Evolutionary conservation across 2,329 filamentous ascomycete genomes (phyloP).

Genomic region (Ophiostoma sp.): DNA sequence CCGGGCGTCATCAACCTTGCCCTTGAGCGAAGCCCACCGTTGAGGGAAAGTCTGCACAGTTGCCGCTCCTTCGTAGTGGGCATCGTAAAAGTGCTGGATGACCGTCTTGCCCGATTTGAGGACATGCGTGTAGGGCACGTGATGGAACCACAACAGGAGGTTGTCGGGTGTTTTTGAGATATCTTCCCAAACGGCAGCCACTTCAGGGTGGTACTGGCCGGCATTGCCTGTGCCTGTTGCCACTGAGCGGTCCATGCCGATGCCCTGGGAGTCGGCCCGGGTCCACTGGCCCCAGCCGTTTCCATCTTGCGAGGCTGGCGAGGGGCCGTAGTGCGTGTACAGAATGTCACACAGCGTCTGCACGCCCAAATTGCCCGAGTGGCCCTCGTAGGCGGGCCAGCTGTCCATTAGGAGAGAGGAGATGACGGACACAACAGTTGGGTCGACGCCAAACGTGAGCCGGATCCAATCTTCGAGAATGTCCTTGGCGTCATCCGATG

Average conservation of each 20-base stretch:
- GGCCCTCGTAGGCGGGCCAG: conserved; percentile 71
- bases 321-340: conserved; percentile 67
- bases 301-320: conserved; percentile 64
- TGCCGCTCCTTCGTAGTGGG: conserved; percentile 55
- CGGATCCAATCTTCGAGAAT: conserved; percentile 54
- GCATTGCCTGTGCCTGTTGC: conserved; percentile 65
- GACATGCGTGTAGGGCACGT: conserved; percentile 65
- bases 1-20: conserved; percentile 59
- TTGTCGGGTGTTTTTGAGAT: conserved; percentile 66
- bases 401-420: conserved; percentile 65
- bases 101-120: conserved; percentile 64
- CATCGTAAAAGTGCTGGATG: conserved; percentile 57
- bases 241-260: conserved; percentile 73
- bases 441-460: conserved; percentile 61
- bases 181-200: conserved; percentile 59
- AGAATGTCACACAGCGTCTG: conserved; percentile 70
- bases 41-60: conserved; percentile 59
- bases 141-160: conserved; percentile 72
- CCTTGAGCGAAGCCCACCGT: conserved; percentile 56
- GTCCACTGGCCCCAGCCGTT: conserved; percentile 75
- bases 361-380: conserved; percentile 68
- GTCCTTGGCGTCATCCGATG: conserved; percentile 34
- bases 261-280: conserved; percentile 56
- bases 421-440: conserved; percentile 57
- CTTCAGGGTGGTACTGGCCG: conserved; percentile 64